Evolutionary conservation across 495 filamentous ascomycete genomes (phyloP).

Genomic region (Penicillium pulvis): DNA sequence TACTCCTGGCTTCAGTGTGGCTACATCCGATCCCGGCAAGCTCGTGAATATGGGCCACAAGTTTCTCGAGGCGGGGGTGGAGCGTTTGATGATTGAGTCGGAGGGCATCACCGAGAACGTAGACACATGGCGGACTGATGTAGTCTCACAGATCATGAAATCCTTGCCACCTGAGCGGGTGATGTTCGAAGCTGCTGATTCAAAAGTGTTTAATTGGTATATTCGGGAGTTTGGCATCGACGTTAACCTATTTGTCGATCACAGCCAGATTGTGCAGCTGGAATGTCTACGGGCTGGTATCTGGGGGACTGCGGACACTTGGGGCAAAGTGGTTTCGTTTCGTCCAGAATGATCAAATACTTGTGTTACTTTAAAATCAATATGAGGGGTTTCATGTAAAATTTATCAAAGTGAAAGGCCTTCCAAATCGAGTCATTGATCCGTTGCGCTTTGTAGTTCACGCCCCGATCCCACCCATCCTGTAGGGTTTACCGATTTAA

Average conservation of each 20-base stretch:
- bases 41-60: conserved; percentile 51
- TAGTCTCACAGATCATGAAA: conserved; percentile 56
- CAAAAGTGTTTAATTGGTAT: conserved; percentile 61
- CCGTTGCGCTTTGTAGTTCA: too few species aligned
- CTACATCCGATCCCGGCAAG: conserved; percentile 54
- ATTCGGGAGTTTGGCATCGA: conserved; percentile 61
- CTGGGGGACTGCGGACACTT: conserved; percentile 59
- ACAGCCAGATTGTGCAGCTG: conserved; percentile 62
- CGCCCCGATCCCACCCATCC: too few species aligned
- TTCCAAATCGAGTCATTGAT: too few species aligned
- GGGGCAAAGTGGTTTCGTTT: conserved; percentile 59
- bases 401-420: background rate
- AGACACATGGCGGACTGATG: conserved; percentile 56
- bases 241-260: conserved; percentile 62
- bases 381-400: too few species aligned
- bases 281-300: conserved; percentile 55
- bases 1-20: conserved; percentile 50
- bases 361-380: too few species aligned
- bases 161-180: conserved; percentile 56
- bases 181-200: conserved; percentile 66
- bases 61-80: conserved; percentile 57
- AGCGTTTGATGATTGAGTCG: conserved; percentile 64
- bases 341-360: conserved; percentile 26
- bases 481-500: too few species aligned
- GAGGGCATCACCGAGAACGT: conserved; percentile 65